Evolutionary conservation across 73 alveolate genomes (phyloP), one percentile per base, ranked within the genome.

Genomic region (Paramecium tetraurelia): DNA sequence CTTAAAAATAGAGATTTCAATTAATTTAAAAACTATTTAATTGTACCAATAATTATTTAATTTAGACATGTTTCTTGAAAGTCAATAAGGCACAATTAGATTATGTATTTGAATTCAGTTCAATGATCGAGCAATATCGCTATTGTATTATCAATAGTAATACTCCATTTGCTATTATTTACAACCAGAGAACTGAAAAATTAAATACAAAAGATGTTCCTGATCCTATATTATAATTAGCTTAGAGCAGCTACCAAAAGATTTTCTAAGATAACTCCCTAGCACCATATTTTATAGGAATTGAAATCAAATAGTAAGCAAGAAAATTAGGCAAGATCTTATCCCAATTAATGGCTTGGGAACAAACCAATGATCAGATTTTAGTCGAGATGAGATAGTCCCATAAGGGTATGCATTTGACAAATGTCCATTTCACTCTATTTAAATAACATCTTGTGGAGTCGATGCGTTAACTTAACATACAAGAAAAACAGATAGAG

Each of bases 341-440:
- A n/a, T 24, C 48, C 4, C 24, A 80, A 80, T 11, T 80, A 35
- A 80, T 80, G 90, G 57, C 75, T 43, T 80, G 90, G 90, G 90
- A 48, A 14, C 5, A 31, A 11, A 27, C 70, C 5, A 27, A 22
- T 31, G 90, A 80, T 11, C 3, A 80, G 6, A 16, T 24, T 3
- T 24, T 46, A 41, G 6, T 21, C 24, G 70, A 41, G 10, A 31
- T 80, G 57, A 80, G 75, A 80, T 4, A 11, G 21, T 80, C 90
- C 1, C 90, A 80, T 80, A 24, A 80, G 16, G 70, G 63, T 5
- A 80, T 80, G 90, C 76, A 80, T 80, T 44, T 80, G 4, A 80
- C 90, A 5, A 80, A 46, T 46, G 90, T 80, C 11, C 90, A 80
- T 80, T 80, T 80, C 12, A 80, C 90, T 16, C 16, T 80, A 44